Percentiles rank a stretch among this genome's conserved stretches.
phyloP scores from a whole-genome alignment of 83 land plant genomes.

The Picea abies region DNA sequence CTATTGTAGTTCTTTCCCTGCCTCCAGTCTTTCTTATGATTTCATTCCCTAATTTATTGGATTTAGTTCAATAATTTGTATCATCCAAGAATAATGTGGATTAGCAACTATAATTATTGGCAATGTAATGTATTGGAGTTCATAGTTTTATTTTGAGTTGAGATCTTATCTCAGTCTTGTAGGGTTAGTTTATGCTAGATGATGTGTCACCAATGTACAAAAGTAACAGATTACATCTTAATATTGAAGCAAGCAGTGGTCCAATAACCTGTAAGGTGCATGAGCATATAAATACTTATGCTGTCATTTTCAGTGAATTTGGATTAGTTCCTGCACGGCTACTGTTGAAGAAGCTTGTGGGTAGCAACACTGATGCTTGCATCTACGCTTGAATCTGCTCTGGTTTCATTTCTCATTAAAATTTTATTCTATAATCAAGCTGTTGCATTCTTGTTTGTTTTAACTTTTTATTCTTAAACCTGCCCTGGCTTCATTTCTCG shows the following conservation, averaged over 20 bases:
- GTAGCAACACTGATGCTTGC: not conserved
- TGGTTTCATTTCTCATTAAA: constrained; percentile 3
- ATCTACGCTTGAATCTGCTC: not conserved
- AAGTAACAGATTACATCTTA: not conserved
- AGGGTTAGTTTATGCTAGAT: not conserved
- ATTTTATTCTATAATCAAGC: not conserved
- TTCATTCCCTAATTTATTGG: not conserved
- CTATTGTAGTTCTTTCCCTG: not conserved
- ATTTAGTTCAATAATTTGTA: not conserved
- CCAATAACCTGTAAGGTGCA: not conserved
- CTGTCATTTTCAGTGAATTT: not conserved
- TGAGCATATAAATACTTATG: not conserved
- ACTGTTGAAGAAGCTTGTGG: not conserved
- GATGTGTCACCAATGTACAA: not conserved
- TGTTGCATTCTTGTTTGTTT: not conserved
- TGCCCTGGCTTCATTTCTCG: not conserved
- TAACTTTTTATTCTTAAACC: not conserved
- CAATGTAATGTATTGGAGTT: not conserved
- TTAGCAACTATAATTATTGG: not conserved
- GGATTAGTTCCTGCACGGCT: not conserved
- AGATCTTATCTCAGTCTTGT: not conserved
- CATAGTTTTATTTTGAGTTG: not conserved
- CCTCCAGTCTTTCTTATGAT: not conserved
- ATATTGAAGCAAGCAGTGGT: not conserved
- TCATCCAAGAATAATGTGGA: constrained; percentile 1